Percentiles rank a stretch among this genome's conserved stretches.
These are phyloP conservation scores for Irpex sp. DNA, from an alignment of 1,284 basidiomycete genomes.

Conservation along the genomic window DNA sequence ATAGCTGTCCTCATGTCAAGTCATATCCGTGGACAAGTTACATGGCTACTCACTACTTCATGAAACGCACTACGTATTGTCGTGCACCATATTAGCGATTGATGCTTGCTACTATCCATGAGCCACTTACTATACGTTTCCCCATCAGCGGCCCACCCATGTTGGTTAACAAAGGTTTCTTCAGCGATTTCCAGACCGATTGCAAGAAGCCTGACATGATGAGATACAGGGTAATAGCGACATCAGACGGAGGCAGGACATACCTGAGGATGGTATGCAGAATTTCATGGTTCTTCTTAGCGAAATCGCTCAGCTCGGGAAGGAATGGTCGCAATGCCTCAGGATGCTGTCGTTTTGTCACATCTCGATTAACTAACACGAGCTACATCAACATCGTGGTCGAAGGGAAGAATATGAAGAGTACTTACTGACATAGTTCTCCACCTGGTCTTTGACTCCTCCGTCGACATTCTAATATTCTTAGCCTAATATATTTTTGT, in stretches of 20 bases:
- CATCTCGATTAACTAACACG: slow-evolving; percentile 41
- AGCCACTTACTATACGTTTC: slow-evolving; percentile 25
- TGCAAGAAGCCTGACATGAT: slow-evolving; percentile 37
- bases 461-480: slow-evolving; percentile 39
- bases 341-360: slow-evolving; percentile 43
- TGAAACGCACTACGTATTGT: slow-evolving; percentile 21
- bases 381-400: neutral
- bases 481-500: neutral
- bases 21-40: neutral
- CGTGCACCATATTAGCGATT: neutral
- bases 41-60: slow-evolving; percentile 29
- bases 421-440: slow-evolving; percentile 20
- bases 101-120: neutral
- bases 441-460: slow-evolving; percentile 44
- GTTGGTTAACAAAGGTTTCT: slow-evolving; percentile 27
- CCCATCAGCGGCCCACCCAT: slow-evolving; percentile 23
- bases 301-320: slow-evolving; percentile 53
- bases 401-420: neutral
- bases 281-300: slow-evolving; percentile 48
- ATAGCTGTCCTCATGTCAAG: slow-evolving; percentile 18
- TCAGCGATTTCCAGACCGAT: slow-evolving; percentile 30
- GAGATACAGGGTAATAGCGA: neutral
- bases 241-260: slow-evolving; percentile 1
- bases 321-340: slow-evolving; percentile 48
- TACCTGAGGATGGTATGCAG: slow-evolving; percentile 48